Base-by-base conservation (phyloP, 345 rosid genomes). In the Cardiospermum halicacabum region DNA sequence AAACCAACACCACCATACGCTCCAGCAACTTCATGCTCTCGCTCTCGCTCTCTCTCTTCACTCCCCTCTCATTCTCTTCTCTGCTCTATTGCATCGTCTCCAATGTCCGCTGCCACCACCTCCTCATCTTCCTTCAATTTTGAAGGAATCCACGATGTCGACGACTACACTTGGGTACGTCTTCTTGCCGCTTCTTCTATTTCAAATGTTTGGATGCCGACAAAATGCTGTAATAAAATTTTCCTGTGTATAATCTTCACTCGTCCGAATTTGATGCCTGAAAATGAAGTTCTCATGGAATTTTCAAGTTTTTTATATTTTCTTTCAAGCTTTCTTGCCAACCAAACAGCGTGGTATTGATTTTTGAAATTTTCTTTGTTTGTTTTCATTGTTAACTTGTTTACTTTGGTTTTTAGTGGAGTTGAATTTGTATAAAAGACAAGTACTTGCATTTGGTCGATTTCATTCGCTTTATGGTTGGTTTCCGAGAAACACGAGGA, bases 111-210 rank as follows among this genome's bases (percentile, higher is more conserved):
- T 56, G 81, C 74, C 39, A 64, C 65, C 25, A 53, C 84, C 63
- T 64, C 89, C 60, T 78, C 80, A 22, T 68, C 22, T 1, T 9
- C 53, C 18, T 60, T 83, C 31, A 34, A 47, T 60, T 62, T 86
- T 26, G 81, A 82, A 48, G 86, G 85, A 58, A 72, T 88, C 63
- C 83, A 79, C 30, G 86, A 88, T 37, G 92, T 86, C 11, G 84
- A 91, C 25, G 89, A 84, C 30, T 88, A 70, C 66, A 56, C 74
- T 76, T 73, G 78, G 81, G 97, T 88, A 13, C 67, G 81, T 62
- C 37, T 26, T 65, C 7, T 51, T 2, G 7, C 31, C 15, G 21
- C 4, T 21, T 34, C 32, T 49, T 15, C 4, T 54, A 47, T 28
- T 24, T 13, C 11, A 53, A 54, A n/a, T 64, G 66, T 42, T 74